A percentile compares a stretch with the other conserved stretches of the same genome.
Conservation (phyloP, 768 basidiomycete species). For the Mycena rebaudengoi region DNA sequence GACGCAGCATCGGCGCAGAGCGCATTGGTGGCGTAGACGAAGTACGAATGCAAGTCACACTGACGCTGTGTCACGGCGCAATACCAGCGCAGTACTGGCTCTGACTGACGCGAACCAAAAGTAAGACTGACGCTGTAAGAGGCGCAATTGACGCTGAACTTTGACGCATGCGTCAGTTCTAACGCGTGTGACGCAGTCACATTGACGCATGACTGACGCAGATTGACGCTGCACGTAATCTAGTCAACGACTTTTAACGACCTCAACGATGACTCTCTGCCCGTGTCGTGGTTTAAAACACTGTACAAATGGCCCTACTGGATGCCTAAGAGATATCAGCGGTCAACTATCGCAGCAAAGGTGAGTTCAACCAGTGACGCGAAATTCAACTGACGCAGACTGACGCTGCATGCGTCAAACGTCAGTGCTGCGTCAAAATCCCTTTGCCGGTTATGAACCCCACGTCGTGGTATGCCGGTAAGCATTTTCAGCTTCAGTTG, state of each 20-base stretch:
- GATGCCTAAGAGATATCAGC: background rate
- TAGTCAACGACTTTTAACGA: background rate
- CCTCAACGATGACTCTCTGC: background rate
- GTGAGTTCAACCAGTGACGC: no score
- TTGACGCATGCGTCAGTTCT: no score
- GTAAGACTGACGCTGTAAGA: background rate
- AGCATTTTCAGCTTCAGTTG: no score
- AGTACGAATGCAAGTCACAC: background rate
- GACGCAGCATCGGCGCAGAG: background rate
- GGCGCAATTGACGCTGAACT: background rate
- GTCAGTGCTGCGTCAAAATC: slow-evolving; percentile 24
- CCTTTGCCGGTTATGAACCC: no score
- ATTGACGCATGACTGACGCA: no score
- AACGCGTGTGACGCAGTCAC: no score
- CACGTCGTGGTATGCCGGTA: no score
- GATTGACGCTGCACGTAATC: background rate
- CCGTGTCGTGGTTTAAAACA: background rate
- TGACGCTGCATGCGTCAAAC: background rate
- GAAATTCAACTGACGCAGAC: no score
- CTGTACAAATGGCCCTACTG: background rate
- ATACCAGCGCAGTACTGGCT: background rate
- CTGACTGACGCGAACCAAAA: background rate
- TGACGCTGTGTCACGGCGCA: background rate
- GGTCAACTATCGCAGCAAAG: no score
- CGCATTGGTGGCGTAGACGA: background rate